A percentile compares a stretch with the other conserved stretches of the same genome.
Evolutionary conservation across 1,139 yeast species (phyloP).

Genomic region (Yamadazyma friedrichii): DNA sequence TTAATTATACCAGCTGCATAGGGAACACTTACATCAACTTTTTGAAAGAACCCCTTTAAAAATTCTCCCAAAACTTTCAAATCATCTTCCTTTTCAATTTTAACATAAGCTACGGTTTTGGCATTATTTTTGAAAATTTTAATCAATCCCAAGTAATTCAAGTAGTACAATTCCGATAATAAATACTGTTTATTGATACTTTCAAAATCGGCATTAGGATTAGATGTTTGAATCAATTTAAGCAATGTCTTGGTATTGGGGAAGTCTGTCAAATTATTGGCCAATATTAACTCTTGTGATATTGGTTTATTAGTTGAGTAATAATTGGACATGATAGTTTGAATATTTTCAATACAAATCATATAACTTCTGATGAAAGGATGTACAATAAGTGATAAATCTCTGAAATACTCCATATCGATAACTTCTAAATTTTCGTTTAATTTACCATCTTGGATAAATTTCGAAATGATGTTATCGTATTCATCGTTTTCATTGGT

Average conservation of each 20-base stretch:
- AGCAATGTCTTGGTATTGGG: constrained; percentile 43
- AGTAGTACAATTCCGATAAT: constrained; percentile 40
- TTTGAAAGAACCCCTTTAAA: constrained; percentile 11
- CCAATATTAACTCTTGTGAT: constrained; percentile 19
- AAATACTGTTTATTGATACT: constrained; percentile 45
- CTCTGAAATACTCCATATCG: constrained; percentile 25
- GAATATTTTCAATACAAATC: constrained; percentile 30
- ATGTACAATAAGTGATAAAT: constrained; percentile 30
- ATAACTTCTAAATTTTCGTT: constrained; percentile 22
- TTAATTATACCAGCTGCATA: constrained; percentile 1
- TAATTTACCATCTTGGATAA: constrained; percentile 19
- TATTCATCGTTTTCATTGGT: constrained; percentile 31
- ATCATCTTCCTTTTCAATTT: constrained; percentile 29
- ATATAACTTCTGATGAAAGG: constrained; percentile 43
- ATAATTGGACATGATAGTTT: constrained; percentile 11
- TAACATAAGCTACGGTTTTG: constrained; percentile 43
- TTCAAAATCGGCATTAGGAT: constrained; percentile 25
- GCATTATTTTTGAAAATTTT: constrained; percentile 43
- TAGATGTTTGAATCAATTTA: constrained; percentile 26
- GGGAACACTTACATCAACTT: background rate
- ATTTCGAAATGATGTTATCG: constrained; percentile 28
- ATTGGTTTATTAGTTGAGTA: constrained; percentile 11
- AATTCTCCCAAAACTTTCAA: constrained; percentile 26
- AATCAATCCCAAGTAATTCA: constrained; percentile 35
- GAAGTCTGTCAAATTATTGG: constrained; percentile 24